These are phyloP conservation scores for Limonomyces culmigenus DNA, from an alignment of 1,284 basidiomycete species.

Conservation along the genomic window DNA sequence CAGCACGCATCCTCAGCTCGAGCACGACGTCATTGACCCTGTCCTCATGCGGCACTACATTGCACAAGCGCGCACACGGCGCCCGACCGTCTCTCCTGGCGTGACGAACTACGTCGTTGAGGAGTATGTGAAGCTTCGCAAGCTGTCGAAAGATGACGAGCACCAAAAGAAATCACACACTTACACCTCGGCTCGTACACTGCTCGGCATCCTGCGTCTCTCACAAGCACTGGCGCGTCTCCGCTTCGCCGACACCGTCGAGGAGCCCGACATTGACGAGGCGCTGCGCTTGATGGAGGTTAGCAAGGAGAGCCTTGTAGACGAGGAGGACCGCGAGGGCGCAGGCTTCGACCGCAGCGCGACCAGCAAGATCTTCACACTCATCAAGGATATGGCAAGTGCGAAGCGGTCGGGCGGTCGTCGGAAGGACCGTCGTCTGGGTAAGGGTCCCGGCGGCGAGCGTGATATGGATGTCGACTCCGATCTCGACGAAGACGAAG, in stretches of 20 bases:
- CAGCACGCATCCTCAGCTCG: conserved; percentile 74
- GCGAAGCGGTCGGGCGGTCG: conserved; percentile 13
- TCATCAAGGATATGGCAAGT: conserved; percentile 73
- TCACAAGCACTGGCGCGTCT: conserved; percentile 90
- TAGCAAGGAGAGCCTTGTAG: conserved; percentile 79
- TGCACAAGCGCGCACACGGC: conserved; percentile 76
- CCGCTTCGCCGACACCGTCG: conserved; percentile 69
- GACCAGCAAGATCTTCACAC: conserved; percentile 71
- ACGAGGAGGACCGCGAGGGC: conserved; percentile 50
- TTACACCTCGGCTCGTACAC: conserved; percentile 93
- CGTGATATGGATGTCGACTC: conserved; percentile 50
- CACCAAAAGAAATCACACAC: conserved; percentile 79
- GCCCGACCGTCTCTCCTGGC: conserved; percentile 73
- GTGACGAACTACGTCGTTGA: conserved; percentile 93
- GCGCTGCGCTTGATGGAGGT: conserved; percentile 94
- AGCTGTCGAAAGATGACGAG: conserved; percentile 84
- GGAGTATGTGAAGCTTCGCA: conserved; percentile 89
- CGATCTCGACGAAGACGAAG: conserved; percentile 33
- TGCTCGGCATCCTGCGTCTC: conserved; percentile 88
- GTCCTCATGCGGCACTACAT: conserved; percentile 94
- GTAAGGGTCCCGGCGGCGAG: conserved; percentile 52
- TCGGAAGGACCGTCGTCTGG: conserved; percentile 24
- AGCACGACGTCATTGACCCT: conserved; percentile 75
- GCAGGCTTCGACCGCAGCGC: conserved; percentile 61
- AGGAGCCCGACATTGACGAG: conserved; percentile 86